Evolutionary conservation across 345 rosid genomes (phyloP).

Genomic region (Lepidium didymum): DNA sequence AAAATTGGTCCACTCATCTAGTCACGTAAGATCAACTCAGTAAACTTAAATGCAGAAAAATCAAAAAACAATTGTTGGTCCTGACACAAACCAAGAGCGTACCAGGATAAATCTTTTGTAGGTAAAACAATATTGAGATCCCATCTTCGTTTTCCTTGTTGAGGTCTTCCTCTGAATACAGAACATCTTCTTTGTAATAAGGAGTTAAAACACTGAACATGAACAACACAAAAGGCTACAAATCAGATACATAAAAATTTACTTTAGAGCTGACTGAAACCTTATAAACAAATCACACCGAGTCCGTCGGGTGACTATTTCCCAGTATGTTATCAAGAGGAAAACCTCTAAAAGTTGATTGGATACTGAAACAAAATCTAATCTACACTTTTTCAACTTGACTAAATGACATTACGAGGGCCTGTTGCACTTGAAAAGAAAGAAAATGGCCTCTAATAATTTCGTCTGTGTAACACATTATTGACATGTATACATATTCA

Average conservation of each 20-base stretch:
- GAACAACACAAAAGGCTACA: constrained; percentile 8
- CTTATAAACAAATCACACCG: neutral
- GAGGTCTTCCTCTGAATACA: constrained; percentile 81
- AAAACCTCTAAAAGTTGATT: neutral
- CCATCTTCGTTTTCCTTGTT: constrained; percentile 88
- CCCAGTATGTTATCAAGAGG: neutral
- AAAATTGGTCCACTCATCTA: constrained; percentile 92
- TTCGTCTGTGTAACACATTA: neutral
- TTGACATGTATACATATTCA: neutral
- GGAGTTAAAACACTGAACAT: constrained; percentile 81
- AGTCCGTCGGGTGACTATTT: neutral
- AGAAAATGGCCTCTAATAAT: neutral
- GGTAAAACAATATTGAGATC: constrained; percentile 65
- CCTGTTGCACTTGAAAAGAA: neutral
- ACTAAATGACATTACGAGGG: neutral
- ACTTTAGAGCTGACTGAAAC: neutral
- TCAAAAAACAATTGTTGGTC: neutral
- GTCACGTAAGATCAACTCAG: constrained; percentile 13
- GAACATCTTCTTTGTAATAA: constrained; percentile 80
- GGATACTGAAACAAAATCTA: neutral
- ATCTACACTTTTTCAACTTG: neutral
- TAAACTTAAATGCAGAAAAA: neutral
- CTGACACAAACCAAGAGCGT: constrained; percentile 20
- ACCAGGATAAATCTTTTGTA: constrained; percentile 92
- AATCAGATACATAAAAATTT: neutral